Percentiles rank a stretch among this genome's conserved stretches.
Conservation (phyloP, 441 rosid genomes). For the Croton setiger region DNA sequence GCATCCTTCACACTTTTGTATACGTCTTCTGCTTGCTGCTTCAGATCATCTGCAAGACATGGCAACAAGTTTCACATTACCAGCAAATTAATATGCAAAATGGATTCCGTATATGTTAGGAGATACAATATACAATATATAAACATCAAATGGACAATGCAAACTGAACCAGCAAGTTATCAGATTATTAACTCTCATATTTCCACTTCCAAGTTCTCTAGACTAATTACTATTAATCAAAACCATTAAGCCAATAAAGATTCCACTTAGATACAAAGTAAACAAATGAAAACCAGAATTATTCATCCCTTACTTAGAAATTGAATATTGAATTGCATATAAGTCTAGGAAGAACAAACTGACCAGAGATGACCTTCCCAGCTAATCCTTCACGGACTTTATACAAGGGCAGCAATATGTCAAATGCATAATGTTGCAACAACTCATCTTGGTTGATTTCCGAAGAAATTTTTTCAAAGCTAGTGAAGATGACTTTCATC, state of each 20-base stretch:
- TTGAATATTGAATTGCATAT: neutral
- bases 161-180: neutral
- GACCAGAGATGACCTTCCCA: slow-evolving; percentile 73
- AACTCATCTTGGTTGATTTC: slow-evolving; percentile 46
- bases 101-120: neutral
- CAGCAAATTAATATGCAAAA: neutral
- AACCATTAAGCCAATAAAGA: neutral
- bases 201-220: neutral
- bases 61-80: neutral
- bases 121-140: no score
- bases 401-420: slow-evolving; percentile 70
- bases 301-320: neutral
- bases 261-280: neutral
- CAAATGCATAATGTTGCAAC: slow-evolving; percentile 44
- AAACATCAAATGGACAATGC: neutral
- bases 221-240: neutral
- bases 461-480: slow-evolving; percentile 44
- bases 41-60: slow-evolving; percentile 52
- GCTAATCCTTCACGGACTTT: slow-evolving; percentile 90
- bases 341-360: slow-evolving; percentile 19
- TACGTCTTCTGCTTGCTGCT: slow-evolving; percentile 71
- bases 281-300: slow-evolving; percentile 4
- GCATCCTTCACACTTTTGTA: slow-evolving; percentile 43
- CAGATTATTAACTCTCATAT: neutral
- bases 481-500: slow-evolving; percentile 67